Conservation (phyloP, 2,329 filamentous ascomycete genomes). For the Scedosporium dehoogii region DNA sequence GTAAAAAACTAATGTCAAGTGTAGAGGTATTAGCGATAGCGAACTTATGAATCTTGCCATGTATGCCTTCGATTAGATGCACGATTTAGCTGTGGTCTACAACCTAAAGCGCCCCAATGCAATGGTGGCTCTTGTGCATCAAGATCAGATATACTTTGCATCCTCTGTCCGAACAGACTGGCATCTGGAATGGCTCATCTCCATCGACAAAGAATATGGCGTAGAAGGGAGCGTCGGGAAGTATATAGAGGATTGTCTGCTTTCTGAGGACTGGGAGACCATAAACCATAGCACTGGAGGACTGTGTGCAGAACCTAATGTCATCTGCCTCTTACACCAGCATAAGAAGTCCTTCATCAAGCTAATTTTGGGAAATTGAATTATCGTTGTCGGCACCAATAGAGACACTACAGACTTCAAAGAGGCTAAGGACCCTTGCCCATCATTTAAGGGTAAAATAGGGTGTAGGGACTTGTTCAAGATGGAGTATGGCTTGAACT, state of each 20-base stretch:
- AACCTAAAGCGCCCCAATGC: not conserved
- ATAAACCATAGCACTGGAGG: not conserved
- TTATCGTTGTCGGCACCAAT: not conserved
- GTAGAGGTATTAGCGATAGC: not conserved
- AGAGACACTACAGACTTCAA: not conserved
- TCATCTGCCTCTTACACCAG: not conserved
- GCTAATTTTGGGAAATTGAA: not conserved
- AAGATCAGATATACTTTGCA: not conserved
- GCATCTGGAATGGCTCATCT: not conserved
- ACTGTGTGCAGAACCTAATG: not conserved
- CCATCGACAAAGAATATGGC: not conserved
- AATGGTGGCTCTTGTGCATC: not conserved
- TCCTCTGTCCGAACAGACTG: not conserved
- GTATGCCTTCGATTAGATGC: not conserved
- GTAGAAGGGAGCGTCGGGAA: not conserved
- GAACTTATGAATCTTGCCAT: not conserved
- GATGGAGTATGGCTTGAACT: too few species aligned
- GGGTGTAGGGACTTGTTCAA: too few species aligned
- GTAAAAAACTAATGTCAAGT: not conserved
- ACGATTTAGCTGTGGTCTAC: not conserved
- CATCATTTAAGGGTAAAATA: too few species aligned
- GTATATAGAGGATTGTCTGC: not conserved
- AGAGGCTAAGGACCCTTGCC: too few species aligned
- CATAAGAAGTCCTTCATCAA: not conserved
- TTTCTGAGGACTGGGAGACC: not conserved